Evolutionary conservation across 1,139 yeast genomes (phyloP), one percentile per base, ranked within the genome.

Genomic region (Pneumocystis murina): DNA sequence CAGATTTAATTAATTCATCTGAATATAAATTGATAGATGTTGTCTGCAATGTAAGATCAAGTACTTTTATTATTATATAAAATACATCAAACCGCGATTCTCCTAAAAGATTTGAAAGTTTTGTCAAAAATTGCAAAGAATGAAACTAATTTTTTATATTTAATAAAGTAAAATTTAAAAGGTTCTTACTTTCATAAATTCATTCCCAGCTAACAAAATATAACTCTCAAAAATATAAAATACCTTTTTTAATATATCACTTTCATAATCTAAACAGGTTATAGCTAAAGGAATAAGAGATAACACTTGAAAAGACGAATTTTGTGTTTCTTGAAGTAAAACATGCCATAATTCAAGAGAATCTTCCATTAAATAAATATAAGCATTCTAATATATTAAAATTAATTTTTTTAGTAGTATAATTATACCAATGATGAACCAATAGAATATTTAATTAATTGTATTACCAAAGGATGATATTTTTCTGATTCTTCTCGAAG

Each of bases 281-380:
- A 58, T 58, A 38, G 60, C 38, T 62, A 87, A 83, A 64, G 82
- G 81, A 66, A 80, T 72, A 63, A 80, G 75, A 1, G 85, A 85
- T 4, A 80, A 70, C 39, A 88, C 75, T 43, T 76, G 75, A 20
- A 77, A 73, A 6, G 80, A 74, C 20, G 75, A 72, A 14, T 69
- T 67, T 2, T 66, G 68, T 7, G 77, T 74, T 62, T 85, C 84
- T 66, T 84, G 87, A 62, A 91, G 73, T 3, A 89, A 72, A 0
- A 86, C 79, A 55, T 82, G 77, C 97, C 97, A 91, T 62, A 92
- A 76, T 63, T 88, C 95, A 70, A 83, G 83, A 0, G 95, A 97
- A 73, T 92, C 98, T 71, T 92, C 97, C 38, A 86, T 79, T 12
- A 92, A 73, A 62, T 87, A 77, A 1, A 84, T 77, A 68, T 84